Conservation (phyloP, 2,329 filamentous ascomycete genomes). For the Sarocladiaceae sp. region DNA sequence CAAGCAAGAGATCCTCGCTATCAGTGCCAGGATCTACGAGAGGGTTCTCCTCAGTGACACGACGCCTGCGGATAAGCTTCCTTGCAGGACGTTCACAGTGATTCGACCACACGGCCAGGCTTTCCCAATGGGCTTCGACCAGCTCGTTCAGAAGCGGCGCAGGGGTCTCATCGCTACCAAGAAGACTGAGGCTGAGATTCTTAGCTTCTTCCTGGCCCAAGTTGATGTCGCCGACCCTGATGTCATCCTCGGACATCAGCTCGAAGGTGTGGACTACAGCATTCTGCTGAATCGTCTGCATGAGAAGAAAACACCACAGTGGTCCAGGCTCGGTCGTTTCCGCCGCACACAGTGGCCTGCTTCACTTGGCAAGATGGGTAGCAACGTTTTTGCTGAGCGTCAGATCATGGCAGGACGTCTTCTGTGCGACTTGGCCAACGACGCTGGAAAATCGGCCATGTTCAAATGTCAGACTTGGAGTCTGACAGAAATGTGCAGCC, state of each 20-base stretch:
- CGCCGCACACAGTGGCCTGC: constrained; percentile 81
- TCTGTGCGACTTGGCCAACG: constrained; percentile 90
- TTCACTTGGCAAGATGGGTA: constrained; percentile 76
- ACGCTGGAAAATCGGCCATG: constrained; percentile 96
- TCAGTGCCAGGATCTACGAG: constrained; percentile 88
- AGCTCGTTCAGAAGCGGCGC: constrained; percentile 63
- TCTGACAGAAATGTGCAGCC: constrained; percentile 91
- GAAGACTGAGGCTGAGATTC: constrained; percentile 76
- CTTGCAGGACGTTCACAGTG: constrained; percentile 84
- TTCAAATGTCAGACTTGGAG: constrained; percentile 97
- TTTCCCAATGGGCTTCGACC: constrained; percentile 85
- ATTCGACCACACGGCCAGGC: constrained; percentile 71
- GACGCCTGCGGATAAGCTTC: constrained; percentile 79
- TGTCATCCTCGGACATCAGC: constrained; percentile 85
- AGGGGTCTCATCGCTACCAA: constrained; percentile 71
- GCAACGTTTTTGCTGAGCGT: constrained; percentile 88
- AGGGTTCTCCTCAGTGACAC: constrained; percentile 83
- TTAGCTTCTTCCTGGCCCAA: constrained; percentile 84
- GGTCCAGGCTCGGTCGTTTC: constrained; percentile 87
- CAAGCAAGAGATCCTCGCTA: constrained; percentile 90
- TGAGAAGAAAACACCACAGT: constrained; percentile 86
- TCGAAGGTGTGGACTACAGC: constrained; percentile 97
- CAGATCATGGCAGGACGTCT: constrained; percentile 84
- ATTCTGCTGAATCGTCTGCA: constrained; percentile 80
- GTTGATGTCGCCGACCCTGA: constrained; percentile 86